Evolutionary conservation across 257 asterid species (phyloP), one percentile per base, ranked within the genome.

Genomic region (Haberlea rhodopensis): DNA sequence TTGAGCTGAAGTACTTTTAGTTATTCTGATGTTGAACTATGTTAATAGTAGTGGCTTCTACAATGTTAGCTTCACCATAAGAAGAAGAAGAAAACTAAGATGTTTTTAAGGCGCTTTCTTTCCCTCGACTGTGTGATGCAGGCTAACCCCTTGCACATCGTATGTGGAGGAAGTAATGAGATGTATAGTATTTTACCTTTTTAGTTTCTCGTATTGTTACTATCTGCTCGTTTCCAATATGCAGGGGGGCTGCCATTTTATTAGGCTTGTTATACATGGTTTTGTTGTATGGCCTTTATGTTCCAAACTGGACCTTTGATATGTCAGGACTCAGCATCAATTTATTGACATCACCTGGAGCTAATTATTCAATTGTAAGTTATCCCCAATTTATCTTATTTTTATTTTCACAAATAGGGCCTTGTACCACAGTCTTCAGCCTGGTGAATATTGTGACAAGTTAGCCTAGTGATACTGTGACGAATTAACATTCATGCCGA

Each of bases 271-370:
- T 73, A 15, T 91, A 86, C 81, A 69, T 85, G 81, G 75, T 67
- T 71, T 64, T 91, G 78, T 79, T 88, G 62, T 86, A 91, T 78
- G 82, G 79, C 66, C 84, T 91, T 32, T 88, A 84, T 74, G 84
- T 86, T 73, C 91, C 96, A 60, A 77, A 81, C 77, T 91, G 98
- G 98, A 67, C 72, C 74, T 88, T 86, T 73, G 84, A 82, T 22
- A 76, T 70, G 76, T 69, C 75, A 53, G 76, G 76, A 62, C 71
- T 70, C 78, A 63, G 71, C 78, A 52, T 26, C 45, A 71, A 67
- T 66, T 68, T 76, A 11, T 66, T 72, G 25, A 62, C 60, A 8
- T 74, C 78, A 66, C 78, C 67, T 70, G 82, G 79, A 72, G 69
- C 78, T 71, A 78, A 66, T 68, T 66, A 79, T 73, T 82, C 77